A percentile compares a stretch with the other conserved stretches of the same genome.
These are phyloP conservation scores for Phytophthora aleatoria DNA, from an alignment of 352 stramenopile genomes.

Conservation along the genomic window DNA sequence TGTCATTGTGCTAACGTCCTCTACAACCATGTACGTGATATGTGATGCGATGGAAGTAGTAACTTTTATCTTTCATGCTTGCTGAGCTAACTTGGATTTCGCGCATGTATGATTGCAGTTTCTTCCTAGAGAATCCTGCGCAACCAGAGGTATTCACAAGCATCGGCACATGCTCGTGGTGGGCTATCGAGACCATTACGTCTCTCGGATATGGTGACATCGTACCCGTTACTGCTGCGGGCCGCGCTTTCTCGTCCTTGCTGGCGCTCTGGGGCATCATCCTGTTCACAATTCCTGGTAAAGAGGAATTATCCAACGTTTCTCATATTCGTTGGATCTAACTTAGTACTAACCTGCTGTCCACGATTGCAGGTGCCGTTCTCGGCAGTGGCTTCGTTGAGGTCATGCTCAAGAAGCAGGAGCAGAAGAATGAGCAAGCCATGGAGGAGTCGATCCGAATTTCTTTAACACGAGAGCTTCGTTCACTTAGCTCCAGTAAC, in stretches of 20 bases:
- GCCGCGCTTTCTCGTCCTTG: slow-evolving; percentile 74
- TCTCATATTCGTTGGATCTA: neutral
- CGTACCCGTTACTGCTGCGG: slow-evolving; percentile 69
- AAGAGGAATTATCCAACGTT: neutral
- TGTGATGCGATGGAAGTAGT: too few relatives aligned
- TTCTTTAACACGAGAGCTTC: slow-evolving; percentile 55
- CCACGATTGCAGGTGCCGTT: slow-evolving; percentile 69
- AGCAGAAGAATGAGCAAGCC: slow-evolving; percentile 47
- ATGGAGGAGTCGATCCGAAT: slow-evolving; percentile 59
- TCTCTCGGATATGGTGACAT: slow-evolving; percentile 89
- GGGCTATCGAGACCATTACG: slow-evolving; percentile 84
- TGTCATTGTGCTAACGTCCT: slow-evolving; percentile 78
- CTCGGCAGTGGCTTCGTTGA: slow-evolving; percentile 82
- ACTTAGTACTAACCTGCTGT: slow-evolving; percentile 27
- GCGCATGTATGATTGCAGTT: slow-evolving; percentile 33
- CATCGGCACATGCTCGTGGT: slow-evolving; percentile 77
- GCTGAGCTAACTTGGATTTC: neutral
- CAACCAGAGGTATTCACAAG: slow-evolving; percentile 83
- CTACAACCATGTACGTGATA: slow-evolving; percentile 79
- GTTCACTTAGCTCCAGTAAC: slow-evolving; percentile 52
- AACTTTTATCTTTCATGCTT: too few relatives aligned
- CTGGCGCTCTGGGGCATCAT: slow-evolving; percentile 88
- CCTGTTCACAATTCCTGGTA: slow-evolving; percentile 82
- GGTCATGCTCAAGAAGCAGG: slow-evolving; percentile 83
- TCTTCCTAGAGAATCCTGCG: slow-evolving; percentile 78